Conservation (phyloP, 257 asterid species). For the Apocynum venetum region DNA sequence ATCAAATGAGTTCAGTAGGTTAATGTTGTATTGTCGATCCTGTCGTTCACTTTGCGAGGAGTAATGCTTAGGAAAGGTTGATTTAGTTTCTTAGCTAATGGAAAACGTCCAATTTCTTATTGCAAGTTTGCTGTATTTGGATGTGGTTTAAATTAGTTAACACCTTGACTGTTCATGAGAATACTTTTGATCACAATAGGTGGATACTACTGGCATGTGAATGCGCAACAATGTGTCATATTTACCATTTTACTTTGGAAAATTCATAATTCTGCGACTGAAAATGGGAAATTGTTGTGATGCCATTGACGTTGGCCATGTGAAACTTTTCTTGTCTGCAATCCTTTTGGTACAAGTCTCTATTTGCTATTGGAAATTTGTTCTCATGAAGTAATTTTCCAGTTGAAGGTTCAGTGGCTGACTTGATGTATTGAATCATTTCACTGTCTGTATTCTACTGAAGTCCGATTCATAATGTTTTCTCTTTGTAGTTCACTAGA, state of each 20-base stretch:
- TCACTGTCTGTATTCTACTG: neutral
- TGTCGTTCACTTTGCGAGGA: neutral
- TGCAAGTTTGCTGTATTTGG: neutral
- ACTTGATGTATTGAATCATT: neutral
- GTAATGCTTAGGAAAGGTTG: neutral
- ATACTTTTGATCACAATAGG: neutral
- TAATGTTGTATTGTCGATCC: neutral
- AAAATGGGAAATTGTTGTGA: neutral
- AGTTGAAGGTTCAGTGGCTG: neutral
- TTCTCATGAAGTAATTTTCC: conserved; percentile 2
- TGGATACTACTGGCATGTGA: neutral
- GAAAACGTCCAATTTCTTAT: neutral
- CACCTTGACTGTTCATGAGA: neutral
- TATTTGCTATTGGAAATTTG: neutral
- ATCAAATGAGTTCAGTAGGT: neutral
- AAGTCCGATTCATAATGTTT: neutral
- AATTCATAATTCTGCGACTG: neutral
- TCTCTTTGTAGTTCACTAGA: neutral
- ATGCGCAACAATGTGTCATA: neutral
- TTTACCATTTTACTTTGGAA: neutral
- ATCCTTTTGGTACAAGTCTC: neutral
- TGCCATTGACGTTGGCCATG: neutral
- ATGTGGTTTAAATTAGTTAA: neutral
- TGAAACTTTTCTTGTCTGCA: neutral
- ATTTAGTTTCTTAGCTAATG: neutral